Base-by-base conservation (phyloP, 148 eudicot species). In the Vaccinium macrocarpon region DNA sequence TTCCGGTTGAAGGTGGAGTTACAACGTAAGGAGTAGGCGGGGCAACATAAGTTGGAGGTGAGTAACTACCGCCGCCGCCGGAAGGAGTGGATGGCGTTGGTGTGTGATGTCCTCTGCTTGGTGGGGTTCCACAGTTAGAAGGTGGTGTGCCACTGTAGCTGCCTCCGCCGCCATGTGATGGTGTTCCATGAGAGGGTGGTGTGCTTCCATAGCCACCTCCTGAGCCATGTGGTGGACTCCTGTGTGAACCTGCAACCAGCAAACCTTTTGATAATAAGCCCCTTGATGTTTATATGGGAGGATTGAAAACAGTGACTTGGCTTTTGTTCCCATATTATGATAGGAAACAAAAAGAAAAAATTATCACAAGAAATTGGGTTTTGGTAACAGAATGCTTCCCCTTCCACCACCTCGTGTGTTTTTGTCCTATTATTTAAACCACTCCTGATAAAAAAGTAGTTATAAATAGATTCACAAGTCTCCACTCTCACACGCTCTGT, bases 21-120 rank as follows among this genome's bases (percentile, higher is more conserved):
- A 51, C 50, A 13, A 53, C 53, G 18, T 23, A 66, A 66, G 72
- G 73, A 25, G 86, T 84, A 48, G 71, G 1, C 81, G 90, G 79
- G 86, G 87, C 7, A 59, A 57, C 80, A 76, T 11, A 84, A 53
- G 21, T 82, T 25, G 55, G 90, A 89, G 91, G 90, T 50, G 84
- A 25, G 82, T 78, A 51, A 55, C 82, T 50, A 5, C 85, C 85
- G 1, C 88, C 62, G 21, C 88, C 83, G 2, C 86, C 78, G 1
- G 9, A 5, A 21, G 38, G 82, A 76, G 94, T 85, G 52, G 91
- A 51, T 6, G 93, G 90, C 5, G 88, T 76, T n/a, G 89, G 90
- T 70, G 66, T 57, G 23, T 85, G 75, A 53, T 82, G 87, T 25
- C 90, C 89, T 35, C 91, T 89, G 77, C 89, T 85, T 70, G 90